Evolutionary conservation across 805 yeast species (phyloP), one percentile per base, ranked within the genome.

Genomic region (Danielia reshetovae): DNA sequence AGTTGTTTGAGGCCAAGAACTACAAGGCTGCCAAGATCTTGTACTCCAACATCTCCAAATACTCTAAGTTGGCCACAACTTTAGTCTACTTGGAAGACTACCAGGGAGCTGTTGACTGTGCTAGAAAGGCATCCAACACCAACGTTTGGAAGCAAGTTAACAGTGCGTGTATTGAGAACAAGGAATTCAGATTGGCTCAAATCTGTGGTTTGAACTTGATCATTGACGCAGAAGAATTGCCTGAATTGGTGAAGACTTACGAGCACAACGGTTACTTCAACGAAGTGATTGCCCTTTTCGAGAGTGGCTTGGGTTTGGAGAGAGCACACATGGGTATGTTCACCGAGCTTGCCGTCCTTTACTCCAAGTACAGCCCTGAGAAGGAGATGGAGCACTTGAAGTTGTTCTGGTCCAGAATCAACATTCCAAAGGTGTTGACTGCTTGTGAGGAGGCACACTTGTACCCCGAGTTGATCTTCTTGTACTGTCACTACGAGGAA

Each of bases 251-350:
- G 29, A 71, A 69, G 43, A 84, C 82, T 47, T 93, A 93, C 59
- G 97, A 93, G 66, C 71, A 75, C 57, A 77, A 82, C 48, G 98
- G 98, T 28, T 86, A 87, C 65, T 89, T 89, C 66, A 84, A 80
- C 47, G 96, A 93, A 70, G 73, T 93, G 46, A 85, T 90, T 45
- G 78, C 96, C 12, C 75, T 93, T 53, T 87, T 93, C 53, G 98
- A 93, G 65, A 90, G 88, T 52, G 97, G 97, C 46, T 74, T 93
- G 40, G 94, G 96, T 27, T 74, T 93, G 49, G 98, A 93, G 71
- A 85, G 98, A 61, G 98, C 98, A 24, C 98, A 93, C 59, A 93
- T 93, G 98, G 98, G 97, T 51, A 90, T 93, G 97, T 93, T 93
- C 61, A 93, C 98, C 8, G 97, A 89, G 64, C 74, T 93, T 51